A percentile compares a stretch with the other conserved stretches of the same genome.
Conservation (phyloP, 2,329 filamentous ascomycete species). For the Truncatella angustata region DNA sequence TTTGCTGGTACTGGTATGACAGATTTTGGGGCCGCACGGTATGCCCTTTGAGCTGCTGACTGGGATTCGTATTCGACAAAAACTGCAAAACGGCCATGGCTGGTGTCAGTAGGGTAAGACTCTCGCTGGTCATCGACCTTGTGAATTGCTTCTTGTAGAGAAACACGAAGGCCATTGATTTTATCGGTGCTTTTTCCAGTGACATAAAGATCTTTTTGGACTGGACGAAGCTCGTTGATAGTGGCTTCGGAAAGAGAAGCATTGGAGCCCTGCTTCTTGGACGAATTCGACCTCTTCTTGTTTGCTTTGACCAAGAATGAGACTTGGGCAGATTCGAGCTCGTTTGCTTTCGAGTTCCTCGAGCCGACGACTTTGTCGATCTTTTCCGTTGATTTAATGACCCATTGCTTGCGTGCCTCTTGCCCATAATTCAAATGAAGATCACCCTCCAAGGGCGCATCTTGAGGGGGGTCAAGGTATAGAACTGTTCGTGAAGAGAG, state of each 20-base stretch:
- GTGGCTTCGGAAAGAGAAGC: conserved; percentile 19
- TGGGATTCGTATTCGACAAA: conserved; percentile 90
- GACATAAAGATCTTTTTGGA: not conserved
- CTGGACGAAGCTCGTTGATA: conserved; percentile 10
- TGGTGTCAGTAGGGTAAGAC: not conserved
- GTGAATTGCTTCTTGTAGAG: not conserved
- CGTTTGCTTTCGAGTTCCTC: conserved; percentile 70
- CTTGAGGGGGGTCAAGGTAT: conserved; percentile 80
- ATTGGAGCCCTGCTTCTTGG: conserved; percentile 15
- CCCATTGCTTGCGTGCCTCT: conserved; percentile 80
- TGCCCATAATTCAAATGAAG: conserved; percentile 76
- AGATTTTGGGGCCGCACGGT: conserved; percentile 47
- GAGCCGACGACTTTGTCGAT: conserved; percentile 77
- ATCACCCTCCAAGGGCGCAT: conserved; percentile 72
- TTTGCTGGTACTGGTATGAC: conserved; percentile 16
- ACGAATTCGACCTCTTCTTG: conserved; percentile 52
- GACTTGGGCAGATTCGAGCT: conserved; percentile 81
- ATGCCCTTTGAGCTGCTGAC: conserved; percentile 80
- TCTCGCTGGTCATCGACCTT: conserved; percentile 11
- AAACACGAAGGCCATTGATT: conserved; percentile 2
- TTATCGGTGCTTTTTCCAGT: not conserved
- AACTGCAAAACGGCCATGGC: conserved; percentile 59
- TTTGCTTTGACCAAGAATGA: conserved; percentile 75
- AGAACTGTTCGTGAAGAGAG: conserved; percentile 90
- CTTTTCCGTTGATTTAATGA: conserved; percentile 69